A percentile compares a stretch with the other conserved stretches of the same genome.
Conservation (phyloP, 2,329 filamentous ascomycete genomes). For the Penicillium olsonii region DNA sequence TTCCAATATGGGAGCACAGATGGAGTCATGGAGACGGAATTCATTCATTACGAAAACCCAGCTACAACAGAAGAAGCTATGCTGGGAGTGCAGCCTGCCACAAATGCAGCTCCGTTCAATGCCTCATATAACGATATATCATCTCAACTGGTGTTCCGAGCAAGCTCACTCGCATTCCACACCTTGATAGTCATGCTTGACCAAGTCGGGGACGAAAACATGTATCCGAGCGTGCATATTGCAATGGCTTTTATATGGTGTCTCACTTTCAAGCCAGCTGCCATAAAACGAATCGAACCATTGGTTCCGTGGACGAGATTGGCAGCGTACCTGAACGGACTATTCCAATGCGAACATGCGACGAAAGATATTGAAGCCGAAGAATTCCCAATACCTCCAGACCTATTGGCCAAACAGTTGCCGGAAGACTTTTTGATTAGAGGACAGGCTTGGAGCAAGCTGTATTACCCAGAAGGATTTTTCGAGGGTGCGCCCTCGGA, state of each 20-base stretch:
- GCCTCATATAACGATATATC: conserved; percentile 12
- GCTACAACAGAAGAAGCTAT: conserved; percentile 12
- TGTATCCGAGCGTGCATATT: conserved; percentile 57
- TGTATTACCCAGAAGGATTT: conserved; percentile 52
- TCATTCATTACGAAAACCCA: conserved; percentile 20
- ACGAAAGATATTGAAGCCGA: conserved; percentile 38
- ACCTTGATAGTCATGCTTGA: conserved; percentile 48
- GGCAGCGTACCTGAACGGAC: conserved; percentile 55
- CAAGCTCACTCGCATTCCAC: conserved; percentile 43
- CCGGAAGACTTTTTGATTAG: conserved; percentile 62
- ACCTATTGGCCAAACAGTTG: conserved; percentile 48
- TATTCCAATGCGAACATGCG: conserved; percentile 44
- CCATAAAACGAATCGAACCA: conserved; percentile 42
- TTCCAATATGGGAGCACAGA: conserved; percentile 55
- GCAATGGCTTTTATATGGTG: conserved; percentile 56
- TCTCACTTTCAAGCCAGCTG: conserved; percentile 38
- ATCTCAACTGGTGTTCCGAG: conserved; percentile 37
- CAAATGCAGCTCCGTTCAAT: background rate
- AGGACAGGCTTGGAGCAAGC: conserved; percentile 56
- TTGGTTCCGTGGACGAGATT: conserved; percentile 55
- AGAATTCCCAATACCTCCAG: conserved; percentile 46
- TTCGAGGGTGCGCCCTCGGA: conserved; percentile 53
- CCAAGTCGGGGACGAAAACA: conserved; percentile 53
- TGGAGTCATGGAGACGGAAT: conserved; percentile 30
- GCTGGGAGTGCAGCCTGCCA: conserved; percentile 23